Evolutionary conservation across 176 grass and related monocot species (phyloP).

Genomic region (Ampelocalamus luodianensis): DNA sequence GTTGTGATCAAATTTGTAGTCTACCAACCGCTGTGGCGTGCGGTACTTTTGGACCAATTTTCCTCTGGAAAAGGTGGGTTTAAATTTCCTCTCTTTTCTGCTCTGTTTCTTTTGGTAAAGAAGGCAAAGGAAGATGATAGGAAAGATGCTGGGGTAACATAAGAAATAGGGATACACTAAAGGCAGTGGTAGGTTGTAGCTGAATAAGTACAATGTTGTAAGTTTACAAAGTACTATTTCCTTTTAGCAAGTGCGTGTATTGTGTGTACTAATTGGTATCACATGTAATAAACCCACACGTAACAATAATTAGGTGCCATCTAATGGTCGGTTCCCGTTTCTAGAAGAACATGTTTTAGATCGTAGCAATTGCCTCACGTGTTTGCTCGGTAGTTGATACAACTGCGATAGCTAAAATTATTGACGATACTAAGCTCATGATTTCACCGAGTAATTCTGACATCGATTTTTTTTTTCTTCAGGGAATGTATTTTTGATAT

Average conservation of each 20-base stretch:
- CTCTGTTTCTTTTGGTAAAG: slow-evolving; percentile 25
- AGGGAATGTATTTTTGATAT: background rate
- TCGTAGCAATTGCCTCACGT: background rate
- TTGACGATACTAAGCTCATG: background rate
- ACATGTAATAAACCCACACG: background rate
- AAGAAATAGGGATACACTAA: background rate
- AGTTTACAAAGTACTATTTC: background rate
- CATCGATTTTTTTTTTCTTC: background rate
- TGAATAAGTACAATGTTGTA: slow-evolving; percentile 32
- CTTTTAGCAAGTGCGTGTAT: background rate
- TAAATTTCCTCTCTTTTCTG: background rate
- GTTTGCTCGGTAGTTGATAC: background rate
- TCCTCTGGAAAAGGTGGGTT: slow-evolving; percentile 6
- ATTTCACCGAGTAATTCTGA: background rate
- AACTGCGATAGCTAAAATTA: background rate
- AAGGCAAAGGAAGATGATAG: background rate
- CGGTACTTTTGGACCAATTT: slow-evolving; percentile 45
- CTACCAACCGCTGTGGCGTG: slow-evolving; percentile 57
- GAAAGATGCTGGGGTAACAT: background rate
- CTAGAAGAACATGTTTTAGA: background rate
- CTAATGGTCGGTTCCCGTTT: background rate
- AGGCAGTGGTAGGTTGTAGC: slow-evolving; percentile 18
- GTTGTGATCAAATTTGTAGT: slow-evolving; percentile 17
- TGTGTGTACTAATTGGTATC: background rate
- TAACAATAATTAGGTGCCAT: background rate